Base-by-base conservation (phyloP, 192 early-diverging fungal species). In the Chytriomyces sp. region DNA sequence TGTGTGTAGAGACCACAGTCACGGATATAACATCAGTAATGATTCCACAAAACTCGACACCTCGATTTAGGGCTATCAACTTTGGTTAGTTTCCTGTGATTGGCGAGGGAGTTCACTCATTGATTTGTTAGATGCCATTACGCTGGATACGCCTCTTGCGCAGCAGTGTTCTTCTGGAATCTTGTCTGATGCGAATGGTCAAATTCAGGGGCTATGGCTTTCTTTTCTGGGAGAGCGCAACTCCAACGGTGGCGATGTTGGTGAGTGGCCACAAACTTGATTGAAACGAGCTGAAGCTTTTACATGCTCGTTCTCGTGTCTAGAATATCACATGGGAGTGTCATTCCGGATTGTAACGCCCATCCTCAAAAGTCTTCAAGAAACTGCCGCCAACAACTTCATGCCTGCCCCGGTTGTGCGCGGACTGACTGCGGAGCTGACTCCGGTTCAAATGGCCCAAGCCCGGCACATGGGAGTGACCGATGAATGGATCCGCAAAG, bases 101-200 rank as follows among this genome's bases (percentile, higher is more conserved):
- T 30, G 22, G n/a, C n/a, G n/a, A n/a, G n/a, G n/a, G n/a, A n/a
- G n/a, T n/a, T n/a, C n/a, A n/a, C n/a, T n/a, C n/a, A n/a, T n/a
- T n/a, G n/a, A n/a, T n/a, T n/a, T n/a, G n/a, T 14, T 30, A 60
- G 89, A 93, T 65, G 91, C 90, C 3, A 88, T 93, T 52, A 92
- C 91, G 12, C 58, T 93, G 12, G 92, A 93, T 67, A 92, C 92
- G n/a, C 92, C 92, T 17, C 68, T 92, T 5, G 91, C 89, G 22
- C 86, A 91, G 59, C 89, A 92, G 73, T 93, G 92, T 61, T 87
- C 84, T 1, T 89, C 89, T 0, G 92, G 92, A 52, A 81, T 92
- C 4, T 77, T 93, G 37, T 87, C 87, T 0, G 90, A 92, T 74
- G 54, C 81, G 25, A 64, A 87, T 4, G 92, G 90, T 0, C 74